Conservation (phyloP, 345 rosid species). For the Bruguiera sexangula region DNA sequence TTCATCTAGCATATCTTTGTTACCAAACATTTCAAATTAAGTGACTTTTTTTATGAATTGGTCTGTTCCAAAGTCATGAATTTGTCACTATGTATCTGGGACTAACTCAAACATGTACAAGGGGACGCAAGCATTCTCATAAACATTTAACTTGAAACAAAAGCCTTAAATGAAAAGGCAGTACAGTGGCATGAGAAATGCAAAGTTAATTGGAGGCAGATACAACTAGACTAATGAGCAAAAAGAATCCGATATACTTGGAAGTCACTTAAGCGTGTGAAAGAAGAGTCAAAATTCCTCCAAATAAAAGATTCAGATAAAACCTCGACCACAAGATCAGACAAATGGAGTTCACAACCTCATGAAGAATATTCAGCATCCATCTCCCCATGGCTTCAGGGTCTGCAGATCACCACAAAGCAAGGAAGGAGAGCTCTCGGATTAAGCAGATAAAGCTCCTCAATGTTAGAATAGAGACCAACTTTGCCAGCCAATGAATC, state of each 20-base stretch:
- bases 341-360: neutral
- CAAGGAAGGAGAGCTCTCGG: constrained; percentile 93
- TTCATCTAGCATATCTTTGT: too few relatives aligned
- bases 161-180: constrained; percentile 14
- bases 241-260: constrained; percentile 20
- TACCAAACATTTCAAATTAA: too few relatives aligned
- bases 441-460: constrained; percentile 94
- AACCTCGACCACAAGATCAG: constrained; percentile 13
- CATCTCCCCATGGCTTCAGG: constrained; percentile 30
- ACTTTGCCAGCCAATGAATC: constrained; percentile 97
- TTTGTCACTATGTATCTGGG: too few relatives aligned
- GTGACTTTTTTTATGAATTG: too few relatives aligned
- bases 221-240: constrained; percentile 9
- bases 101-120: neutral
- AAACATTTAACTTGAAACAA: constrained; percentile 9
- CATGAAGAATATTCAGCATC: constrained; percentile 9
- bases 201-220: constrained; percentile 9
- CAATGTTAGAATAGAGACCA: constrained; percentile 86
- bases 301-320: constrained; percentile 7
- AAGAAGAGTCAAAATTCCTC: constrained; percentile 27
- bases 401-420: constrained; percentile 80
- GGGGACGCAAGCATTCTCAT: neutral
- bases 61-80: too few relatives aligned
- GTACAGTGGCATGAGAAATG: constrained; percentile 21
- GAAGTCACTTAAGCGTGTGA: constrained; percentile 7